Evolutionary conservation across 192 early-diverging fungal genomes (phyloP).

Genomic region (Neocallimastix lanati): DNA sequence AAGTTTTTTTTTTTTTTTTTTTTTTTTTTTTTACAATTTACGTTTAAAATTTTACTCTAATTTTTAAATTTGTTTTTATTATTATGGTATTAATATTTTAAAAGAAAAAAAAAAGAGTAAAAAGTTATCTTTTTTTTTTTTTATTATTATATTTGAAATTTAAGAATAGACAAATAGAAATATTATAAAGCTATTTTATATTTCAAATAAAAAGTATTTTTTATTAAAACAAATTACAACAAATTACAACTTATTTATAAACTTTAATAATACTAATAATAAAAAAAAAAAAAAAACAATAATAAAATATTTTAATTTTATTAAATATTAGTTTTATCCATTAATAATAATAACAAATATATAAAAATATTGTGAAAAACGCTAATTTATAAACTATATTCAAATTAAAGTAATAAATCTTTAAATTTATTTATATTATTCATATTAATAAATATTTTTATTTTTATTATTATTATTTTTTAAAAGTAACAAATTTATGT

Average conservation of each 20-base stretch:
- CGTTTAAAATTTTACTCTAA: not conserved
- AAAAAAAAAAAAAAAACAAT: not conserved
- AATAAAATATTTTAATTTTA: not conserved
- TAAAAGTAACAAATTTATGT: no score
- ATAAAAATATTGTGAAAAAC: not conserved
- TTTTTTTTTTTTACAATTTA: not conserved
- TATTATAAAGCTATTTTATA: not conserved
- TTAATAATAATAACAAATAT: not conserved
- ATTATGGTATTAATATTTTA: not conserved
- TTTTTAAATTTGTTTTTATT: not conserved
- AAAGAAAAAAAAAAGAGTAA: not conserved
- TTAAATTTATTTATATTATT: no score
- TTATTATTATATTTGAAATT: not conserved
- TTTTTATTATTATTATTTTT: no score
- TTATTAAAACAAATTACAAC: not conserved
- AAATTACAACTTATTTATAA: not conserved
- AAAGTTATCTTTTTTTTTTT: not conserved
- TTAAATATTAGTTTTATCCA: not conserved
- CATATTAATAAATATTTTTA: no score
- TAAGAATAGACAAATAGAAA: not conserved
- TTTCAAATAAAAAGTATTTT: not conserved
- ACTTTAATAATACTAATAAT: not conserved
- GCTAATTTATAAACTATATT: not conserved
- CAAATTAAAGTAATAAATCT: not conserved
- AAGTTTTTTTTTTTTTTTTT: no score